These are phyloP conservation scores for Yarrowia osloensis DNA, from an alignment of 805 yeast genomes.

Conservation along the genomic window DNA sequence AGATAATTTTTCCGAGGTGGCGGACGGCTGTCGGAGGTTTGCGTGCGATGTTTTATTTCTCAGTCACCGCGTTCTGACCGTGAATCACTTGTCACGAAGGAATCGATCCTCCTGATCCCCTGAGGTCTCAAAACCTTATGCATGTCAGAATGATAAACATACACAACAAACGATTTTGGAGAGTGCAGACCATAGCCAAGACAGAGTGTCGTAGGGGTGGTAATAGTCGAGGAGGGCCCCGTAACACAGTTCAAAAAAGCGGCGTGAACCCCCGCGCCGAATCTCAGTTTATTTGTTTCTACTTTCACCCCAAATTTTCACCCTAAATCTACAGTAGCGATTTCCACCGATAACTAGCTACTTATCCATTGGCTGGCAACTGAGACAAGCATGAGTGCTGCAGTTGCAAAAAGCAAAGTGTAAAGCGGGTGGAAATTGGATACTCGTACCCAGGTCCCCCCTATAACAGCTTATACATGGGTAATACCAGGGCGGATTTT, in stretches of 20 bases:
- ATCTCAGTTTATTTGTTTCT: too few species aligned
- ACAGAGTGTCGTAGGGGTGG: background rate
- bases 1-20: background rate
- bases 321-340: background rate
- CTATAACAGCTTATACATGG: background rate
- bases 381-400: conserved; percentile 2
- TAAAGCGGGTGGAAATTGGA: background rate
- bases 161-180: conserved; percentile 3
- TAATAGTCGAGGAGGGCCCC: too few species aligned
- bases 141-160: conserved; percentile 14
- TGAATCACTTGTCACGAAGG: background rate
- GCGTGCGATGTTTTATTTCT: background rate
- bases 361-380: conserved; percentile 24
- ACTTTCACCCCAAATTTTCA: background rate
- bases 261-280: too few species aligned
- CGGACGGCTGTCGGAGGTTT: background rate
- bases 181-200: conserved; percentile 1
- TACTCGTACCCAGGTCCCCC: too few species aligned
- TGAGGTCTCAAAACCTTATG: conserved; percentile 26
- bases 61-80: background rate
- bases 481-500: background rate
- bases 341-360: conserved; percentile 8
- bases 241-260: too few species aligned
- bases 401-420: conserved; percentile 3
- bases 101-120: conserved; percentile 20